phyloP scores from a whole-genome alignment of 352 stramenopile species.

The Phytophthora sp. region DNA sequence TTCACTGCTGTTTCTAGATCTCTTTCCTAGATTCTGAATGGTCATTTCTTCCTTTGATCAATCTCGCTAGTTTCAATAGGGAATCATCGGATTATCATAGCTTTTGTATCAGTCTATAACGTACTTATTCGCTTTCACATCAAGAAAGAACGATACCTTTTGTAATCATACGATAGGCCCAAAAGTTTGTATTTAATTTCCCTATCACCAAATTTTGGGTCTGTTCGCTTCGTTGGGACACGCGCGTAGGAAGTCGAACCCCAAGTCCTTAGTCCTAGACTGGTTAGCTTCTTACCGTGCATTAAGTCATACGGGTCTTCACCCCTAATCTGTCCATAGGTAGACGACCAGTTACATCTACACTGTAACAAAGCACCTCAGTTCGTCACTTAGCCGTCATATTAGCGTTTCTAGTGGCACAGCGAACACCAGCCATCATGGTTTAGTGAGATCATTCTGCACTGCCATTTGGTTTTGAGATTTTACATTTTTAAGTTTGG shows the following conservation, averaged over 20 bases:
- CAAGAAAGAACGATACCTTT: too few relatives aligned
- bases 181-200: too few relatives aligned
- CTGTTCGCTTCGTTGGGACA: too few relatives aligned
- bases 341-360: slow-evolving; percentile 6
- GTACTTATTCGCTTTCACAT: too few relatives aligned
- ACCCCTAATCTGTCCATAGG: slow-evolving; percentile 4
- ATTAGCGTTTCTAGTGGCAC: not conserved
- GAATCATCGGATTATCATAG: too few relatives aligned
- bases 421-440: slow-evolving; percentile 1
- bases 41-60: not conserved
- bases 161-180: slow-evolving; percentile 4
- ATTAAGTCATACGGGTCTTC: slow-evolving; percentile 13
- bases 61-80: not conserved
- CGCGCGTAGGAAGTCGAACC: too few relatives aligned
- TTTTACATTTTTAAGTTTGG: slow-evolving; percentile 9
- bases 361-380: slow-evolving; percentile 3
- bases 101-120: too few relatives aligned
- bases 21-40: slow-evolving; percentile 1
- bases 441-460: not conserved
- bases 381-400: slow-evolving; percentile 6
- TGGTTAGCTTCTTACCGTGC: not conserved
- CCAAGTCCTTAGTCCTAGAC: too few relatives aligned
- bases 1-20: not conserved
- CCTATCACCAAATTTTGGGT: too few relatives aligned
- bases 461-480: slow-evolving; percentile 5